Evolutionary conservation across 176 grass and related monocot species (phyloP).

Genomic region (Ananas comosus): DNA sequence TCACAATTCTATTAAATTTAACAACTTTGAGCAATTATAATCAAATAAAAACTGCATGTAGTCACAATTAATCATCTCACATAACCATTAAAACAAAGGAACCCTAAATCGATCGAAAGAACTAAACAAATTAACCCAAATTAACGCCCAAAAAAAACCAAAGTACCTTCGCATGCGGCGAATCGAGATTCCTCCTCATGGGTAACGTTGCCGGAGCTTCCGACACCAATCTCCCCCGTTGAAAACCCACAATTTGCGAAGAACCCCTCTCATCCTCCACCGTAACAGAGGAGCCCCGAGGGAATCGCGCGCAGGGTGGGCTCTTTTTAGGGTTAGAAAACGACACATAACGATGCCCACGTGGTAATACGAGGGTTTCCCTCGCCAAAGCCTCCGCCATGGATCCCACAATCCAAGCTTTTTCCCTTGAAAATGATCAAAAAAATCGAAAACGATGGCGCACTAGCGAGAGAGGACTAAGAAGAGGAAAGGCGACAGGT

Average conservation of each 20-base stretch:
- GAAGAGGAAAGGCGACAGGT: background rate
- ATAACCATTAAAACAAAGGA: background rate
- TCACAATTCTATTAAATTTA: too few relatives aligned
- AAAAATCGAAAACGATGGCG: background rate
- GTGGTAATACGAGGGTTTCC: conserved; percentile 20
- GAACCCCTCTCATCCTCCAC: background rate
- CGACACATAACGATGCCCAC: conserved; percentile 12
- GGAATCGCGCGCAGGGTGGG: conserved; percentile 14
- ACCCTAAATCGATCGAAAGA: background rate
- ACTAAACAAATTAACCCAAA: background rate
- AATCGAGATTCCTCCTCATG: conserved; percentile 20
- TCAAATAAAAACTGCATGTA: too few relatives aligned
- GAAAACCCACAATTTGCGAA: conserved; percentile 27
- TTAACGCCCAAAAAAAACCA: conserved; percentile 3
- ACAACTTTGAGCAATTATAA: too few relatives aligned
- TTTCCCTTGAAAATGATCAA: background rate
- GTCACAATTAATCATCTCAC: too few relatives aligned
- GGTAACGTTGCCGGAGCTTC: conserved; percentile 31
- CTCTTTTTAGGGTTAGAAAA: conserved; percentile 23
- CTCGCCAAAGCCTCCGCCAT: conserved; percentile 41
- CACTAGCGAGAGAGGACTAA: background rate
- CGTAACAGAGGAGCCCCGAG: conserved; percentile 29
- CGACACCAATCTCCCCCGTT: conserved; percentile 38
- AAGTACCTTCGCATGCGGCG: conserved; percentile 40
- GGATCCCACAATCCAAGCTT: conserved; percentile 2